These are phyloP conservation scores for Linnemannia schmuckeri DNA, from an alignment of 192 early-diverging fungal species.

Conservation along the genomic window DNA sequence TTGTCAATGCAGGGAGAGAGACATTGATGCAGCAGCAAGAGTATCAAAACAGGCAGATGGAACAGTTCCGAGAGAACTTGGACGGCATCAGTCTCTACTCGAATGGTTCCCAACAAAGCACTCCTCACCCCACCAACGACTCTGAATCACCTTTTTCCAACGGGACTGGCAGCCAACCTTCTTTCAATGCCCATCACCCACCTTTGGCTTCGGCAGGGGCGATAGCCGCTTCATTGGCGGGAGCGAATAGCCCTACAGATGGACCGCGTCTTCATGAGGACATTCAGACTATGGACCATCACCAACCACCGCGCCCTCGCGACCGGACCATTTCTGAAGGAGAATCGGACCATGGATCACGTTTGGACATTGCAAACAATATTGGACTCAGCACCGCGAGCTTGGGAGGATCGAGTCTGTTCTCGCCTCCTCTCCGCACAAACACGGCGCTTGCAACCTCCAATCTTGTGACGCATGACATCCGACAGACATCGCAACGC, in stretches of 20 bases:
- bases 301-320: not conserved
- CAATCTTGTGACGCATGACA: constrained; percentile 41
- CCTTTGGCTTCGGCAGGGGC: constrained; percentile 2
- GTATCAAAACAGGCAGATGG: constrained; percentile 32
- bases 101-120: not conserved
- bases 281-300: not conserved
- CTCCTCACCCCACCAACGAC: not conserved
- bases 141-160: not conserved
- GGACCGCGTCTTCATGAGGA: not conserved
- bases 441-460: constrained; percentile 25
- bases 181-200: not conserved
- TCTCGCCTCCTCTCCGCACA: constrained; percentile 23
- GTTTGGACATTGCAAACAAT: not conserved
- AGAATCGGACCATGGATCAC: not conserved
- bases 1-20: not conserved
- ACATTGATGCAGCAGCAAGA: constrained; percentile 22
- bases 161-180: not conserved
- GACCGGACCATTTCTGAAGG: constrained; percentile 8
- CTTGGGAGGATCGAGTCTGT: constrained; percentile 18
- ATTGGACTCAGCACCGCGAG: not conserved
- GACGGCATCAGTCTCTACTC: not conserved
- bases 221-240: not conserved
- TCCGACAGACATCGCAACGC: constrained; percentile 20
- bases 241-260: not conserved
- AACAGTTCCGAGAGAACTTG: constrained; percentile 29